Base-by-base conservation (phyloP, 2,329 filamentous ascomycete genomes). In the Ophioceras dolichostomum region DNA sequence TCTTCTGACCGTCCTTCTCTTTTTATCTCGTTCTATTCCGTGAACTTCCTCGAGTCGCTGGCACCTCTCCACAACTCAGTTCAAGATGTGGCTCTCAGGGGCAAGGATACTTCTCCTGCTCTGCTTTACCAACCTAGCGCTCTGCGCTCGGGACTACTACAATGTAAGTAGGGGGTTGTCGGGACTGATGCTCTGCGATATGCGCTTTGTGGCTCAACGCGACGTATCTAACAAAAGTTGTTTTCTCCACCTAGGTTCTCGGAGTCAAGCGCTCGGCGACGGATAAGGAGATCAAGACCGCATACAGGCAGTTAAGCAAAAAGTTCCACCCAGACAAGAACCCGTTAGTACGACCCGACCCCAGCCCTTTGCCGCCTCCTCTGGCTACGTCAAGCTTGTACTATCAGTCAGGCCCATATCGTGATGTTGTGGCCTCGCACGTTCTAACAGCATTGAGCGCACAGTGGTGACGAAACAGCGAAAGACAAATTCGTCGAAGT, bases 301-400 rank as follows among this genome's bases (percentile, higher is more conserved):
- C 91, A 17, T 98, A 98, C 61, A 77, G 88, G 42, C 79, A 77
- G 42, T 69, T 98, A 10, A 93, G 84, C 65, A 96, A 96, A 61
- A 94, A 93, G 58, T 95, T 74, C 58, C 91, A 98, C 55, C 91
- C 91, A 4, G 91, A 98, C 61, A 98, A 98, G 73, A 96, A 96
- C 51, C 87, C 89, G 81, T 91, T 73, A 51, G 82, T 64, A 13
- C 18, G 5, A 9, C n/a, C 4, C 31, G 31, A 32, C 16, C 5
- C 12, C 28, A 17, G 24, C 7, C 24, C 29, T 14, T 38, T 32
- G 36, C 39, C 32, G 34, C 35, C 10, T 12, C 31, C 18, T 14
- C 18, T 13, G n/a, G n/a, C n/a, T n/a, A n/a, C n/a, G n/a, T n/a
- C n/a, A n/a, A n/a, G n/a, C n/a, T n/a, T n/a, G n/a, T n/a, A n/a